Evolutionary conservation across 148 eudicot genomes (phyloP).

Genomic region (Heliamphora exappendiculata): DNA sequence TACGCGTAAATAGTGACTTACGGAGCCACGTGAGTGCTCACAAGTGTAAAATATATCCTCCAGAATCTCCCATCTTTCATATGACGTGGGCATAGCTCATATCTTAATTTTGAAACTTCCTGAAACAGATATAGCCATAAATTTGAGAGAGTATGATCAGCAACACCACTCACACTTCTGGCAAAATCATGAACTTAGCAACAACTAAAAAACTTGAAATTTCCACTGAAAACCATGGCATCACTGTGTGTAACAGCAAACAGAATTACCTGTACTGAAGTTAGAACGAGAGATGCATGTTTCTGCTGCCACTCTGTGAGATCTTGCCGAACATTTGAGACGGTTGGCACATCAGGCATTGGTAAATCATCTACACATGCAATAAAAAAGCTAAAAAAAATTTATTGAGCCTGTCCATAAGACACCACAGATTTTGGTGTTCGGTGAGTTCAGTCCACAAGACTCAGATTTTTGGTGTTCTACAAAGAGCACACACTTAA

Average conservation of each 20-base stretch:
- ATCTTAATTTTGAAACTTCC: constrained; percentile 63
- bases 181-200: background rate
- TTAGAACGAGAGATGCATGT: constrained; percentile 56
- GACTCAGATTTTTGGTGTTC: too few species aligned
- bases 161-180: background rate
- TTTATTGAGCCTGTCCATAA: background rate
- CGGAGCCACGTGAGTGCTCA: constrained; percentile 57
- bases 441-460: too few species aligned
- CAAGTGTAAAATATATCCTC: constrained; percentile 65
- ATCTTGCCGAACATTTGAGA: constrained; percentile 66
- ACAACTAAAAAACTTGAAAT: too few species aligned
- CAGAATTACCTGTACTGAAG: constrained; percentile 47
- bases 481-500: background rate
- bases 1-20: constrained; percentile 25
- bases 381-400: background rate
- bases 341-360: constrained; percentile 48
- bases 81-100: constrained; percentile 59
- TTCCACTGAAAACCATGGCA: background rate
- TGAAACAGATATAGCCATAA: constrained; percentile 20
- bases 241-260: background rate
- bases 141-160: background rate
- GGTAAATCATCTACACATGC: constrained; percentile 44
- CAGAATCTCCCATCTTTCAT: constrained; percentile 69
- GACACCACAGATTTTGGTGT: background rate
- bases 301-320: constrained; percentile 68